phyloP scores from a whole-genome alignment of 441 rosid species.

The Populus trichocarpa region DNA sequence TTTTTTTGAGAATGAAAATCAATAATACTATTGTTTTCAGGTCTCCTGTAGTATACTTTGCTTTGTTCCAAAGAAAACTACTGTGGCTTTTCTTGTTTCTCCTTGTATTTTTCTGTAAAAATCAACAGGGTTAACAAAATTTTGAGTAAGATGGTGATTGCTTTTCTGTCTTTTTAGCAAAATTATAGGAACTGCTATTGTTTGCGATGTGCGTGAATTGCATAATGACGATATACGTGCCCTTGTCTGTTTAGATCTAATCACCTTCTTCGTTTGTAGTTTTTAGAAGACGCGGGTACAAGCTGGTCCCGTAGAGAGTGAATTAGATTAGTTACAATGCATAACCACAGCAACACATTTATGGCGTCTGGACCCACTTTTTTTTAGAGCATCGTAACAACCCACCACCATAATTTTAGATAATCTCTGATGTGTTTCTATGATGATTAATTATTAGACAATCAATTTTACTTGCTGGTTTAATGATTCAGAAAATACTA shows the following conservation, averaged over 20 bases:
- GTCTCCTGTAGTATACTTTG: slow-evolving; percentile 1
- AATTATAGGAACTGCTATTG: background rate
- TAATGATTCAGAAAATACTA: background rate
- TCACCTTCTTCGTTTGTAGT: background rate
- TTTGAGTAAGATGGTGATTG: background rate
- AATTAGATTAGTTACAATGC: background rate
- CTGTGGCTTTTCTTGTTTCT: background rate
- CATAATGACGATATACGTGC: background rate
- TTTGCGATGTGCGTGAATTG: background rate
- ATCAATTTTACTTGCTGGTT: background rate
- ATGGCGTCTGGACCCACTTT: background rate
- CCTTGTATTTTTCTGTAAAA: background rate
- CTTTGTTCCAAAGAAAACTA: slow-evolving; percentile 15
- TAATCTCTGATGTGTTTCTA: background rate
- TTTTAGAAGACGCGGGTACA: background rate
- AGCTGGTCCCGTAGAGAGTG: background rate
- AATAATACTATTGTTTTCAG: background rate
- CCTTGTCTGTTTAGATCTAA: background rate
- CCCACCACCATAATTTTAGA: background rate
- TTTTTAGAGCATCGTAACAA: too few species aligned
- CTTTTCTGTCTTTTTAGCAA: background rate
- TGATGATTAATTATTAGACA: background rate
- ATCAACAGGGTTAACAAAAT: background rate
- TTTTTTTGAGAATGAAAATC: background rate
- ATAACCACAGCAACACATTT: background rate